Base-by-base conservation (phyloP, 345 rosid genomes). In the Hevea brasiliensis region DNA sequence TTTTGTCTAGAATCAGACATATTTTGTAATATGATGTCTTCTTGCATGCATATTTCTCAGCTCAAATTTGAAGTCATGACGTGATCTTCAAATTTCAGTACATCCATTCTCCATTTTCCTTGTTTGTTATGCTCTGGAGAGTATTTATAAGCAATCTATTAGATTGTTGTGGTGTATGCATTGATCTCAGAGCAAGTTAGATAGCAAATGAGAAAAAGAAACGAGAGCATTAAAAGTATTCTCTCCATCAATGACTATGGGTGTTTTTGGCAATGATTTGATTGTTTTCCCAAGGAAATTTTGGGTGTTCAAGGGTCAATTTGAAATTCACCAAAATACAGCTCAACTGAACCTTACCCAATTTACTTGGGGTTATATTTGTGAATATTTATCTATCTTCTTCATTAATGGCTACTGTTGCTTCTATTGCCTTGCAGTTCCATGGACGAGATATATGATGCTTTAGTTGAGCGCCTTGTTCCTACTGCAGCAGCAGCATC, bases 371-470 rank as follows among this genome's bases (percentile, higher is more conserved):
- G 13, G 15, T 26, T 24, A 57, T 12, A 8, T 12, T 18, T 12
- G 14, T 58, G 61, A 58, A 24, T 3, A 14, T 24, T 32, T 59
- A 9, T 57, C 29, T 17, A 27, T 24, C 7, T 11, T 15, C 20
- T 65, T 41, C 12, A 50, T 67, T 53, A 32, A 27, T 68, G 1
- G 42, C 42, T 70, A 61, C 29, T 17, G 11, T 70, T 53, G 58
- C 23, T 35, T 35, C 32, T 35, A 13, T 71, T 58, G 13, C 51
- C 66, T 67, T 71, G 67, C 81, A 92, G 99, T 61, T 81, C 82
- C 73, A 92, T 95, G 98, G 86, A 88, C 77, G 96, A 92, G 77
- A 82, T 89, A 54, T 95, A 85, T 82, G 92, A 91, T 80, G 78
- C 77, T 84, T 81, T 95, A 81, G 97, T 85, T 26, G 86, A 85